Percentiles rank a stretch among this genome's conserved stretches.
Evolutionary conservation across 1,284 basidiomycete genomes (phyloP).

Genomic region (Moesziomyces globuligerus): DNA sequence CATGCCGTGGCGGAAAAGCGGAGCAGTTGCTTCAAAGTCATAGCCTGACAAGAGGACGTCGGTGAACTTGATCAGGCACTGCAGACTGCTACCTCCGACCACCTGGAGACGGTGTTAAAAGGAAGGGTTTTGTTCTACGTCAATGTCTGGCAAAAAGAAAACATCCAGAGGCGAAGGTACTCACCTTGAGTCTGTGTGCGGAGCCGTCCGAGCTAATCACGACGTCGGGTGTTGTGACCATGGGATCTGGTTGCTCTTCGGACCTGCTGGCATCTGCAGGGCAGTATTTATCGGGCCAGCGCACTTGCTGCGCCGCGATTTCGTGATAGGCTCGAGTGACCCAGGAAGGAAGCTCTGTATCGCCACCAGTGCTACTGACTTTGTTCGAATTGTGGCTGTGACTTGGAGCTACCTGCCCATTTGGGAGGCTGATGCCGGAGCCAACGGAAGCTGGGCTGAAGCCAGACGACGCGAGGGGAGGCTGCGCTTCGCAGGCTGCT

Average conservation of each 20-base stretch:
- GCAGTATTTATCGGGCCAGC: neutral
- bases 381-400: neutral
- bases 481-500: neutral
- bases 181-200: slow-evolving; percentile 5
- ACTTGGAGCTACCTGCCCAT: neutral
- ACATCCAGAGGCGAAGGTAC: neutral
- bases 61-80: slow-evolving; percentile 16
- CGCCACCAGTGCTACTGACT: slow-evolving; percentile 1
- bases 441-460: neutral
- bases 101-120: slow-evolving; percentile 7
- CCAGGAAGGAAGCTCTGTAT: slow-evolving; percentile 9
- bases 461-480: neutral
- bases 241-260: neutral
- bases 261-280: neutral
- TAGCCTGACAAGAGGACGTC: slow-evolving; percentile 11
- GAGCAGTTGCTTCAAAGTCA: slow-evolving; percentile 10
- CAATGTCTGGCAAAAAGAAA: neutral
- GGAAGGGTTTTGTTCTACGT: neutral
- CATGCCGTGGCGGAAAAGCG: slow-evolving; percentile 15
- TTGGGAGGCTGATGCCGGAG: neutral
- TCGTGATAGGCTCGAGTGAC: slow-evolving; percentile 14
- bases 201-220: slow-evolving; percentile 13
- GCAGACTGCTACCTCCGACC: slow-evolving; percentile 12
- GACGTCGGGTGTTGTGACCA: slow-evolving; percentile 4
- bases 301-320: slow-evolving; percentile 3